A percentile compares a stretch with the other conserved stretches of the same genome.
These are phyloP conservation scores for Cutaneotrichosporon mucoides DNA, from an alignment of 1,284 basidiomycete species.

Conservation along the genomic window DNA sequence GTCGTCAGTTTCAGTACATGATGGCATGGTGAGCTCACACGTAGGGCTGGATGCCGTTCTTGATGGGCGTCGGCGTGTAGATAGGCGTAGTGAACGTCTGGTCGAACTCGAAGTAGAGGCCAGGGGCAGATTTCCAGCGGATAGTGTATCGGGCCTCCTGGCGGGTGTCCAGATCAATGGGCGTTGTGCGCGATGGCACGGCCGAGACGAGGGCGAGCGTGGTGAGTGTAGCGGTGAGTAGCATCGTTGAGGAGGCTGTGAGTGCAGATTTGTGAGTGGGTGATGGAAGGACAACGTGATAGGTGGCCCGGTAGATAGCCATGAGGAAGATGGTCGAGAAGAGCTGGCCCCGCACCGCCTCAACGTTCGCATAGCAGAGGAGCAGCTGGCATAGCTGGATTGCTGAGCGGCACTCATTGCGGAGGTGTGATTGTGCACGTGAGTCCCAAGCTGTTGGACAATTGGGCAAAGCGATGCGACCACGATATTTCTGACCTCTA, in stretches of 20 bases:
- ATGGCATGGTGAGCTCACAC: not conserved
- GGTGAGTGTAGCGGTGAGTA: not conserved
- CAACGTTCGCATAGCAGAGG: no score
- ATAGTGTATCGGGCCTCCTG: not conserved
- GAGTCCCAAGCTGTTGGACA: no score
- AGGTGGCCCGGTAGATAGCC: no score
- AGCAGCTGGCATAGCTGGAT: no score
- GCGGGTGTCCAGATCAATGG: not conserved
- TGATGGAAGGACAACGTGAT: no score
- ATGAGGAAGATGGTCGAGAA: no score
- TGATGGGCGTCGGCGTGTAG: not conserved
- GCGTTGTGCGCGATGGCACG: not conserved
- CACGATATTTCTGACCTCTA: no score
- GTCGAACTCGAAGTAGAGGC: not conserved
- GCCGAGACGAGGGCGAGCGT: not conserved
- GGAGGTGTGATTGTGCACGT: no score
- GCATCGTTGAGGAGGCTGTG: not conserved
- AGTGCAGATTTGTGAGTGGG: not conserved
- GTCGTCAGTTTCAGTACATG: no score
- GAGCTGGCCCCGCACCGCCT: no score
- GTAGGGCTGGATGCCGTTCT: not conserved
- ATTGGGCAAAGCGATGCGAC: no score
- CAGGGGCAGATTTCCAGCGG: not conserved
- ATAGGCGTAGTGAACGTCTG: not conserved
- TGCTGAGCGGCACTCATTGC: no score